Percentiles rank a stretch among this genome's conserved stretches.
Conservation (phyloP, 2,329 filamentous ascomycete species). For the Coleophoma cylindrospora region DNA sequence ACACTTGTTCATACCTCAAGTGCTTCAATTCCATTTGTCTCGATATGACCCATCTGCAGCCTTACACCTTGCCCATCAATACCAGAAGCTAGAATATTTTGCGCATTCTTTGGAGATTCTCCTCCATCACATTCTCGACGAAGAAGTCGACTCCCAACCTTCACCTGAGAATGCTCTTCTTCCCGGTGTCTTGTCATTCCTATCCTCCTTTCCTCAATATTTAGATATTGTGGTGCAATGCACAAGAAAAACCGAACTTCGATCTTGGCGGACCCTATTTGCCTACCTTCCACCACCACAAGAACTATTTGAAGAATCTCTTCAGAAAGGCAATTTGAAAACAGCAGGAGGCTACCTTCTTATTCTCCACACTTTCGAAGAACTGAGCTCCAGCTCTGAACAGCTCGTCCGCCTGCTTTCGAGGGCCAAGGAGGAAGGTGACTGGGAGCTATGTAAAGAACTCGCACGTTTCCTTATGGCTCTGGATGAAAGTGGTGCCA, state of each 20-base stretch:
- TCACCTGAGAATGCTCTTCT: constrained; percentile 59
- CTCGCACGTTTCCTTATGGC: constrained; percentile 92
- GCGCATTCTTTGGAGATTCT: constrained; percentile 88
- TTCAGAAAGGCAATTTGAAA: constrained; percentile 81
- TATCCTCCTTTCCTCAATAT: constrained; percentile 76
- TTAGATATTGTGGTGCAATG: constrained; percentile 95
- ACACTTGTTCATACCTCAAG: constrained; percentile 85
- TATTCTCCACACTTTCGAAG: constrained; percentile 79
- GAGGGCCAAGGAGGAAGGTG: constrained; percentile 74
- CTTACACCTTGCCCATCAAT: constrained; percentile 76
- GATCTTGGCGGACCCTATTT: constrained; percentile 93
- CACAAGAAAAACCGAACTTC: constrained; percentile 92
- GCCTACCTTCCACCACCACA: constrained; percentile 84
- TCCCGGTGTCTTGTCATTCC: constrained; percentile 55
- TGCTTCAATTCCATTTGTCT: constrained; percentile 74
- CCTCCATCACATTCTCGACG: constrained; percentile 87
- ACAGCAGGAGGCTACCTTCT: constrained; percentile 96
- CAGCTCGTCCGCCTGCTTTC: constrained; percentile 78
- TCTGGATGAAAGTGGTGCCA: constrained; percentile 80
- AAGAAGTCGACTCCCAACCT: constrained; percentile 76
- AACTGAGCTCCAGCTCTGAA: constrained; percentile 63
- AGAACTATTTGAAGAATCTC: constrained; percentile 87
- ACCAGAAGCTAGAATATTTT: constrained; percentile 85
- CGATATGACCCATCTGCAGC: constrained; percentile 76
- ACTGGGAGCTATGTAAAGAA: constrained; percentile 96